Evolutionary conservation across 2,329 filamentous ascomycete species (phyloP), one percentile per base, ranked within the genome.

Genomic region (Xylariaceae sp.): DNA sequence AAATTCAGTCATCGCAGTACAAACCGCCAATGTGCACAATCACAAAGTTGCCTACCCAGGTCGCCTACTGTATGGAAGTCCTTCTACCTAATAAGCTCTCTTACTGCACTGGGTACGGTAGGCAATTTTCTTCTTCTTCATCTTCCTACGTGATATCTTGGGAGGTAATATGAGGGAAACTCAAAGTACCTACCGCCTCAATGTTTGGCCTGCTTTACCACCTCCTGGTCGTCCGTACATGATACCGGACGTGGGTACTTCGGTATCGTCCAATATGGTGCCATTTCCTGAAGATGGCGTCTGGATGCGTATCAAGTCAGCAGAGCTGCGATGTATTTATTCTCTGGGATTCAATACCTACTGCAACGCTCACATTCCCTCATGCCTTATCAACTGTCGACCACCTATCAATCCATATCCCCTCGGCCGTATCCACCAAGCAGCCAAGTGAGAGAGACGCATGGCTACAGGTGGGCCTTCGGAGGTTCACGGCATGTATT

Each of bases 401-500:
- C 10, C 26, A 8, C 26, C 26, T 41, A 47, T 52, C 43, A 51
- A 39, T 34, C 47, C 18, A 13, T 22, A 18, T 56, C 53, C 53
- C 50, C 54, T 55, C 50, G 45, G 21, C 56, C 56, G 51, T 47
- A 32, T 32, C 43, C 41, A 53, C 55, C 47, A 54, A 47, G 50
- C 55, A 60, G 58, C 54, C 44, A 48, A 49, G 51, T 46, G 36
- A 32, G 41, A 39, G 51, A 47, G 36, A 56, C 40, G 56, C 56
- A 58, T 54, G 55, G 47, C 50, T 50, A 47, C 60, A 56, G 59
- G 60, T 63, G 63, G 63, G 61, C 58, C 56, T 61, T 60, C 65
- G 63, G 64, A 63, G 63, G 63, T 58, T 62, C 61, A 61, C 59
- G 58, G 55, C 62, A 61, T 61, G 58, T 58, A 60, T 54, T 57